A percentile compares a stretch with the other conserved stretches of the same genome.
Conservation (phyloP, 805 yeast genomes). For the Yamadazyma sp. region DNA sequence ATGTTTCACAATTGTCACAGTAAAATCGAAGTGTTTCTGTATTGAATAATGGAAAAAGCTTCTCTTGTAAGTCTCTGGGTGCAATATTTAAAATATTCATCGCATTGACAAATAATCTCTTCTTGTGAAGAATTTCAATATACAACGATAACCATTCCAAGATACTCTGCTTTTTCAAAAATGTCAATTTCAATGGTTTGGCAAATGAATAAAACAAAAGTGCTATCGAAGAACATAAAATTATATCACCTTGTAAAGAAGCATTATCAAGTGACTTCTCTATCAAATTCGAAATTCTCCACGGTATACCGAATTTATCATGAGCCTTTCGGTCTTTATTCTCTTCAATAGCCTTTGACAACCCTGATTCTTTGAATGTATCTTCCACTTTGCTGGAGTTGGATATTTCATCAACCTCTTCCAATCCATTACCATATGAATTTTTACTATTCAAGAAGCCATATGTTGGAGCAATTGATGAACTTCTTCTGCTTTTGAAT, state of each 20-base stretch:
- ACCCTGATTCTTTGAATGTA: constrained; percentile 8
- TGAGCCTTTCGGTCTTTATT: constrained; percentile 7
- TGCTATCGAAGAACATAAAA: constrained; percentile 56
- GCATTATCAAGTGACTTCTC: constrained; percentile 53
- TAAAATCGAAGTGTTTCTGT: constrained; percentile 44
- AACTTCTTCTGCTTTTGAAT: constrained; percentile 18
- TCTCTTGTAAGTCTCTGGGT: constrained; percentile 25
- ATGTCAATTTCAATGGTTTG: constrained; percentile 17
- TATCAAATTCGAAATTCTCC: constrained; percentile 54
- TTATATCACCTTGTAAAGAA: constrained; percentile 59
- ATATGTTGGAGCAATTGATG: constrained; percentile 17
- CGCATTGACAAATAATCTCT: constrained; percentile 53
- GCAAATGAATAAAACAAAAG: constrained; percentile 43
- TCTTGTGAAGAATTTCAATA: constrained; percentile 49
- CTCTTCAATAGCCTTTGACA: constrained; percentile 13
- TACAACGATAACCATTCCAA: constrained; percentile 59
- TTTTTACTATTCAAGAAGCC: constrained; percentile 12
- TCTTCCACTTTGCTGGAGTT: constrained; percentile 1
- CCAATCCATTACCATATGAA: constrained; percentile 9
- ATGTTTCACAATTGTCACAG: constrained; percentile 58
- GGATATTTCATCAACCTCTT: constrained; percentile 12
- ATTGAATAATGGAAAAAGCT: constrained; percentile 30
- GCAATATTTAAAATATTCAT: constrained; percentile 51
- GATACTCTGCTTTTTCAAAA: constrained; percentile 24
- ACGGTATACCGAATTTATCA: constrained; percentile 38